These are phyloP conservation scores for Gossypium stocksii DNA, from an alignment of 345 rosid genomes.

Conservation along the genomic window DNA sequence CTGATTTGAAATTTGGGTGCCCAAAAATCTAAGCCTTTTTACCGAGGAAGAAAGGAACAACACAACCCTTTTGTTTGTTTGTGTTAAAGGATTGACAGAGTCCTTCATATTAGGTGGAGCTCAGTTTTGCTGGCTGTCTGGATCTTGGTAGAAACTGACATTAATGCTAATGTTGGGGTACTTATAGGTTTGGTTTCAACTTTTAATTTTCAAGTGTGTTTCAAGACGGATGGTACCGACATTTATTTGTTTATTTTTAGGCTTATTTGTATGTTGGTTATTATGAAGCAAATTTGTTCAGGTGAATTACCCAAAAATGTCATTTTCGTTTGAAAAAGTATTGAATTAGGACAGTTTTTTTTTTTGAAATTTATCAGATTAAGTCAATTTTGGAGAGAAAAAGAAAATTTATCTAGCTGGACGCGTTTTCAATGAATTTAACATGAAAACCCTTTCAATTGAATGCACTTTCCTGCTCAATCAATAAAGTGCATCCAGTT, in stretches of 20 bases:
- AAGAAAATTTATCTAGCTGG: too few species aligned
- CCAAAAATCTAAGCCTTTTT: neutral
- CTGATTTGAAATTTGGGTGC: neutral
- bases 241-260: too few species aligned
- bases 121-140: neutral
- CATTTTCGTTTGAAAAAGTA: too few species aligned
- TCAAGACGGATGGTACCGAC: too few species aligned
- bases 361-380: fast-evolving
- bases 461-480: too few species aligned
- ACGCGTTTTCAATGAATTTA: too few species aligned
- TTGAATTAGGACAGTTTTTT: too few species aligned
- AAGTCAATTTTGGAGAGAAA: too few species aligned
- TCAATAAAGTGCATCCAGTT: too few species aligned
- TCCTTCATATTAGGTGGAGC: neutral
- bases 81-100: neutral
- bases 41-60: neutral
- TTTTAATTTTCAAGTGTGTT: neutral
- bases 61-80: neutral
- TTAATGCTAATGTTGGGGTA: neutral
- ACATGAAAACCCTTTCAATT: fast-evolving
- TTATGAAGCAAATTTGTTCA: too few species aligned
- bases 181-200: neutral
- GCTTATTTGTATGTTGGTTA: too few species aligned
- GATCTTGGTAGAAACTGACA: neutral
- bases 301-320: too few species aligned